Evolutionary conservation across 164 flowering plant species (phyloP), one percentile per base, ranked within the genome.

Genomic region (Vitis rupestris): DNA sequence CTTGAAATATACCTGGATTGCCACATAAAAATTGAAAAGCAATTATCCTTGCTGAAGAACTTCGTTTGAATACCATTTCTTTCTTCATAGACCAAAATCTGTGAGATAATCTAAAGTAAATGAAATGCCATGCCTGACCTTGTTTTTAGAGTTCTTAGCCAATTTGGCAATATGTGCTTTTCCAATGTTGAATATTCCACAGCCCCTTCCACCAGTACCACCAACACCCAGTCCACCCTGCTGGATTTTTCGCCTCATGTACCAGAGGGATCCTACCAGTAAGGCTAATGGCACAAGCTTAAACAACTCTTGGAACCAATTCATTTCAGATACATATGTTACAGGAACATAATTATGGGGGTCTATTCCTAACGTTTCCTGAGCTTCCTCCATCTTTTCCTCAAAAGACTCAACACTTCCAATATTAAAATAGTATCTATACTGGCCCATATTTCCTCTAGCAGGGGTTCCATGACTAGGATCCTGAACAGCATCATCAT

Each of bases 341-440:
- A 95, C 96, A 64, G 99, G 99, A 76, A 95, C 84, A 82, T 72
- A 84, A 78, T 91, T 84, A 80, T 93, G 99, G 56, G 94, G 77
- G 61, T 95, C 96, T 29, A 87, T 81, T 4, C 94, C 93, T 55
- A 95, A 72, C 56, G 90, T 84, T 76, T 86, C 89, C 67, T 95
- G 99, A 62, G 99, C 96, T 81, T 90, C 98, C 81, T 95, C 96
- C 80, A 95, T 66, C 74, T 93, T 95, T 82, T 91, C 94, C 81
- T 95, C 99, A 79, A 95, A 95, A 13, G 92, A 83, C 27, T 85
- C 87, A 50, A 84, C 81, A 77, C 85, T 88, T 64, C 90, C 90
- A 76, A 88, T 88, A 55, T 76, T 85, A 59, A 88, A 79, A 78
- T 78, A 88, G 56, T 83, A 88, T 66, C 83, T 88, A 74, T 83